These are phyloP conservation scores for Herpetomonas muscarum DNA, from an alignment of 208 protist species.

Conservation along the genomic window DNA sequence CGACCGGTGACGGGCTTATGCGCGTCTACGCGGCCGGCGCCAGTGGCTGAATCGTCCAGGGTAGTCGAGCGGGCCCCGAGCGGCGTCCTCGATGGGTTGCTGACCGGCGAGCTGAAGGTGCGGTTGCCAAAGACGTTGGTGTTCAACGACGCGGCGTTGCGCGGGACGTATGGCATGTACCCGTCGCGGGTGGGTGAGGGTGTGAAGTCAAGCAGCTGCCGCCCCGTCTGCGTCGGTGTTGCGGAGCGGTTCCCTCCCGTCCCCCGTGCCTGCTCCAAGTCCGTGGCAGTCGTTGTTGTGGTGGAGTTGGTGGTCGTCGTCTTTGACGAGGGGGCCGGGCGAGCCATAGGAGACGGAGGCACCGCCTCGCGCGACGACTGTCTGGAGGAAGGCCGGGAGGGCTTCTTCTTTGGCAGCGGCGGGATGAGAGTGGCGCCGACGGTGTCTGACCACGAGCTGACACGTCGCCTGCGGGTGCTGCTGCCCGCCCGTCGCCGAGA, in stretches of 20 bases:
- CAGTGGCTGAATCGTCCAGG: background rate
- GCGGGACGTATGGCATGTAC: constrained; percentile 37
- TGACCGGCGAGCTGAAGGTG: constrained; percentile 16
- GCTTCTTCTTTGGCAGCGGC: background rate
- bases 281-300: background rate
- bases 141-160: constrained; percentile 41
- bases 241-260: background rate
- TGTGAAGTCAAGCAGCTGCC: constrained; percentile 6
- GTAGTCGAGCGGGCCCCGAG: constrained; percentile 7
- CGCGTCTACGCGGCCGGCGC: no score
- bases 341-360: no score
- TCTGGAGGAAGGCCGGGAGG: background rate
- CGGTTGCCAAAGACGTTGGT: constrained; percentile 52
- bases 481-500: background rate
- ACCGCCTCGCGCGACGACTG: background rate
- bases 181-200: constrained; percentile 9
- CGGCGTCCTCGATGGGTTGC: constrained; percentile 33
- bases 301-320: background rate
- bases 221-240: background rate
- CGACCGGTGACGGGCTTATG: background rate
- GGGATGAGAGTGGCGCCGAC: background rate
- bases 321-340: no score
- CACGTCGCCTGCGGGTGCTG: background rate
- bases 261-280: no score
- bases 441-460: constrained; percentile 4